Conservation (phyloP, 1,139 yeast species). For the Suhomyces maxii region DNA sequence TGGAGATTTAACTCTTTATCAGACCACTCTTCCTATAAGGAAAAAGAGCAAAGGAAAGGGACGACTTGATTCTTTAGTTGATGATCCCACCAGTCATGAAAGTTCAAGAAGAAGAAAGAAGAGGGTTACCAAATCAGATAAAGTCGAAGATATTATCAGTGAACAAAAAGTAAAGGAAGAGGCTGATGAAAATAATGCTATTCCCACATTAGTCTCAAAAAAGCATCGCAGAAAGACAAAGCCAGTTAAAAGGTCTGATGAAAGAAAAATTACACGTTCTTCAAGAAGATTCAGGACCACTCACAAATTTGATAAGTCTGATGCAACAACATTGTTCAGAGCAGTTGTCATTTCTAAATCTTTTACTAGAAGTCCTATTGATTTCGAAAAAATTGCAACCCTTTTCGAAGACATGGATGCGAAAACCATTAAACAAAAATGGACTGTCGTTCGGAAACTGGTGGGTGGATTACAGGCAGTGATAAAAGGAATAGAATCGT, state of each 20-base stretch:
- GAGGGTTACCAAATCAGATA: background rate
- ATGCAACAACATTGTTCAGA: constrained; percentile 51
- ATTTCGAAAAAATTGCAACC: constrained; percentile 57
- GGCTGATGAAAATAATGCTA: constrained; percentile 4
- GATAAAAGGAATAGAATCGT: constrained; percentile 52
- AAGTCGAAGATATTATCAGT: constrained; percentile 2
- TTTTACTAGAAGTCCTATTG: constrained; percentile 48
- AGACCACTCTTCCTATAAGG: constrained; percentile 8
- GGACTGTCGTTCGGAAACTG: constrained; percentile 60
- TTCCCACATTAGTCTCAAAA: constrained; percentile 24
- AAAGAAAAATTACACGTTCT: constrained; percentile 12
- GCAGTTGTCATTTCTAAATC: constrained; percentile 66
- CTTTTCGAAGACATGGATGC: constrained; percentile 40
- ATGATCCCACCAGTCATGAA: background rate
- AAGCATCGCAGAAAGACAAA: constrained; percentile 19
- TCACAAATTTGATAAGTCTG: constrained; percentile 40
- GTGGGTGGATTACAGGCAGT: constrained; percentile 57
- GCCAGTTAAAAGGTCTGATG: constrained; percentile 10
- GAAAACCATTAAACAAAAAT: constrained; percentile 50
- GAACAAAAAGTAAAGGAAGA: constrained; percentile 13
- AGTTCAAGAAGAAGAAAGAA: background rate
- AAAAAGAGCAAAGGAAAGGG: constrained; percentile 15
- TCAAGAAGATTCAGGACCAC: constrained; percentile 22
- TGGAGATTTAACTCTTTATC: constrained; percentile 31
- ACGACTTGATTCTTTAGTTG: constrained; percentile 24